Evolutionary conservation across 1,139 yeast species (phyloP), one percentile per base, ranked within the genome.

Genomic region (Kodamaea derodonti): DNA sequence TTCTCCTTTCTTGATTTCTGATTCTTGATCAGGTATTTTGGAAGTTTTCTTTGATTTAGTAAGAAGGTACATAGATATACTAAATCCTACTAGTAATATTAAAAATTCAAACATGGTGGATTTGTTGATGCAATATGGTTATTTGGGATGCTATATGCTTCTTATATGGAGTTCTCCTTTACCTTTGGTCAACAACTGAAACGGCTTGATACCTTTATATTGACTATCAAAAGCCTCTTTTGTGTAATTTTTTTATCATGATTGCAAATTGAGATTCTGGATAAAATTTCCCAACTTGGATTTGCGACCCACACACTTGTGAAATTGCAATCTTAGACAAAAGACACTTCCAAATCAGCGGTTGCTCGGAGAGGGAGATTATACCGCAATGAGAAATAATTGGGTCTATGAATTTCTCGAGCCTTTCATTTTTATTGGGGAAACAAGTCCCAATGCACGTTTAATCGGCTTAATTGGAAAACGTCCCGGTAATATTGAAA

Each of bases 361-460:
- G n/a, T 15, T 24, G 11, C 20, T 34, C 26, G 8, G 28, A 26
- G 15, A 17, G 28, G 28, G 28, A 25, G 11, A 25, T 25, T 17
- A 14, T 25, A 14, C 15, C 28, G 17, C 12, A 25, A 25, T 13
- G 28, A 6, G 28, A 25, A 13, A 38, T 18, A 10, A 45, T 28
- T 4, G 39, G 39, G 20, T 36, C 37, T 3, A 48, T 39, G 27
- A 49, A 17, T n/a, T 30, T 27, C 11, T 40, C 30, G 14, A 54
- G 39, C 60, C 60, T 56, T 7, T 24, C 20, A 46, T 38, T 16
- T 29, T 27, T 1, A 28, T 24, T 3, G 38, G 33, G 26, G 50
- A 43, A 16, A 33, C 31, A 24, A 31, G 33, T 9, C 35, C 40
- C 16, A 55, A 32, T 9, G 49, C 41, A n/a, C n/a, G n/a, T n/a